Evolutionary conservation across 148 eudicot genomes (phyloP), one percentile per base, ranked within the genome.

Genomic region (Vaccinium corymbosum): DNA sequence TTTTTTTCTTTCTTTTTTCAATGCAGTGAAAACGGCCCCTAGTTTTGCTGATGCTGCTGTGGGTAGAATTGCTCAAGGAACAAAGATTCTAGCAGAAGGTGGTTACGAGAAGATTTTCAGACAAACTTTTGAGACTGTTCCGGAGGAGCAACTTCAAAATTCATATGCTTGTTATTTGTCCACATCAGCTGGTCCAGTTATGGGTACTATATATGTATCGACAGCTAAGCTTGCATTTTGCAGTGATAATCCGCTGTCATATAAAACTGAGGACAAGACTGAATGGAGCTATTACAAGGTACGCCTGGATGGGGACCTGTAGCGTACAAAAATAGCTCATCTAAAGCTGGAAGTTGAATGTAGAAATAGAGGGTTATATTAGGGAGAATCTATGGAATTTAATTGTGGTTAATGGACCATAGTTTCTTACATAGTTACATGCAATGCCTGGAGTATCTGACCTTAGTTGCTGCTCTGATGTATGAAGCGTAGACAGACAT

Each of bases 151-250:
- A 76, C 83, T 90, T 49, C 66, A 76, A 38, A 48, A 89, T 15
- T 79, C 91, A 17, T 92, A 68, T 81, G 92, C 80, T 1, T 92
- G 94, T 72, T 92, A 92, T 77, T 57, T 92, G 12, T 90, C 93
- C 19, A 90, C 93, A 2, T 83, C 92, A 0, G 80, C 85, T 0
- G 94, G 93, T 14, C 93, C 93, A 56, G 90, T 92, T 7, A 81
- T 92, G 89, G 94, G 94, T 8, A 89, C 90, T 1, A n/a, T 92
- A 46, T 92, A 88, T 84, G 29, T 90, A 10, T 87, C 93, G 8
- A 90, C 81, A 27, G 87, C 86, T 49, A 86, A 92, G 84, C 85
- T 92, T 4, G 93, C 87, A 68, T 92, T 92, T 76, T 80, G 90
- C 81, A 90, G 94, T 84, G 93, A 90, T 79, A 80, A 86, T 78